phyloP scores from a whole-genome alignment of 129 eudicot genomes.

The Centaurea solstitialis region DNA sequence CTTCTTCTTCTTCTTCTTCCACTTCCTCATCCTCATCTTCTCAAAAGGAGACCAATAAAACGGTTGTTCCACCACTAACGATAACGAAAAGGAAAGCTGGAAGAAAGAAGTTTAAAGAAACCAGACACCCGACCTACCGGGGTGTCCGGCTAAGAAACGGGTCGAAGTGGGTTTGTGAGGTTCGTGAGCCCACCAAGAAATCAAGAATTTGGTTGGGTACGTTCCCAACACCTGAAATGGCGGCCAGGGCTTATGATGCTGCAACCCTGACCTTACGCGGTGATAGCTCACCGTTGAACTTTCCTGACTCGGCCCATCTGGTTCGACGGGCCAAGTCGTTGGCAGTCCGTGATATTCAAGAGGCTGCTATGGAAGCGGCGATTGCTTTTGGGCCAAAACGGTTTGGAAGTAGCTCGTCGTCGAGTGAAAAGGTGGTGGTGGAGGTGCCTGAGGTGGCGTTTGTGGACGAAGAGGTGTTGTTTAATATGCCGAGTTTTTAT shows the following conservation, averaged over 20 bases:
- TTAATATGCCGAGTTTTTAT: conserved; percentile 40
- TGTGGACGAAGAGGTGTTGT: conserved; percentile 41
- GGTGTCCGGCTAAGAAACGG: conserved; percentile 39
- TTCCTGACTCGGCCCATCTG: conserved; percentile 22
- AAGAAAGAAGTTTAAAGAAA: conserved; percentile 39
- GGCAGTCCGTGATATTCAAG: conserved; percentile 31
- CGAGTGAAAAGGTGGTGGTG: not conserved
- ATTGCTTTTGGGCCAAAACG: conserved; percentile 2
- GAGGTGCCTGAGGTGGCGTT: not conserved
- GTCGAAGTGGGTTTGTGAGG: conserved; percentile 48
- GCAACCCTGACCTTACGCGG: conserved; percentile 42
- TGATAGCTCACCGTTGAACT: conserved; percentile 32
- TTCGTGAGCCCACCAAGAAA: conserved; percentile 43
- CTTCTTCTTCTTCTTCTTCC: conserved; percentile 25
- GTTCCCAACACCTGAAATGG: conserved; percentile 49
- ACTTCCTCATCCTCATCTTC: conserved; percentile 25
- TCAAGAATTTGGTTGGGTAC: conserved; percentile 54
- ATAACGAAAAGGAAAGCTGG: conserved; percentile 25
- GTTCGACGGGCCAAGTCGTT: conserved; percentile 34
- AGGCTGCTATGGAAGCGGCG: conserved; percentile 31
- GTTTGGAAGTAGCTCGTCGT: not conserved
- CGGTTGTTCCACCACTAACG: not conserved
- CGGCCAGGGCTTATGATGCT: conserved; percentile 47
- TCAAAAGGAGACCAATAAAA: conserved; percentile 3
- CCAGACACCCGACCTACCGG: conserved; percentile 40